Base-by-base conservation (phyloP, 192 early-diverging fungal species). In the Spizellomyces punctatus region DNA sequence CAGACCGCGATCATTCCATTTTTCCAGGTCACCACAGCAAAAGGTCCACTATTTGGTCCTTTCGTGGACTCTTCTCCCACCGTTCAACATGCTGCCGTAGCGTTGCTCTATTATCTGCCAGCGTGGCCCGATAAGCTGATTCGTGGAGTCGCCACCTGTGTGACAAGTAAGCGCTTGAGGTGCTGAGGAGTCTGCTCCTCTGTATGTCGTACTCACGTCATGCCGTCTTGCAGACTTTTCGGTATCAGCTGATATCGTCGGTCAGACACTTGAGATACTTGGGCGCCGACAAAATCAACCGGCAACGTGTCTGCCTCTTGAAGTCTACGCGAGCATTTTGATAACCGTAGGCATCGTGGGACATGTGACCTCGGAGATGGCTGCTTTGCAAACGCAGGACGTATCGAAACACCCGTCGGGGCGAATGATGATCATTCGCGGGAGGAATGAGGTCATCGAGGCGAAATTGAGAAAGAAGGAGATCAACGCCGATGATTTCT, bases 291-390 rank as follows among this genome's bases (percentile, higher is more conserved):
- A 76, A 52, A 12, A 14, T 21, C 46, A 21, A 6, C 6, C 19
- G 6, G 50, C 54, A 17, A 5, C 36, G 10, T 42, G 43, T 12
- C 52, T 76, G 50, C 57, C 67, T 17, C 10, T 65, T 36, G 63
- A 41, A 16, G 42, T 57, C 10, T 76, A 54, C 54, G 52, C 27
- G 8, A 71, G 75, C 56, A 16, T 76, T 10, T 47, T 76, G 63
- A 8, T 71, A 6, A 76, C 75, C 6, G 46, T 76, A 43, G 75
- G 75, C 22, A 52, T 58, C 12, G 75, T 76, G 8, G 75, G 75
- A 12, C 65, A 54, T 22, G 71, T 56, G 14, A 9, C 63, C 7
- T 44, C 64, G 8, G 72, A 74, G 19, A 1, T 74, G 14, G 50
- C 43, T n/a, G 64, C 22, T 21, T 14, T 71, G 55, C 10, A 22